Percentiles rank a stretch among this genome's conserved stretches.
These are phyloP conservation scores for Lactarius sanguifluus DNA, from an alignment of 768 basidiomycete genomes.

Conservation along the genomic window DNA sequence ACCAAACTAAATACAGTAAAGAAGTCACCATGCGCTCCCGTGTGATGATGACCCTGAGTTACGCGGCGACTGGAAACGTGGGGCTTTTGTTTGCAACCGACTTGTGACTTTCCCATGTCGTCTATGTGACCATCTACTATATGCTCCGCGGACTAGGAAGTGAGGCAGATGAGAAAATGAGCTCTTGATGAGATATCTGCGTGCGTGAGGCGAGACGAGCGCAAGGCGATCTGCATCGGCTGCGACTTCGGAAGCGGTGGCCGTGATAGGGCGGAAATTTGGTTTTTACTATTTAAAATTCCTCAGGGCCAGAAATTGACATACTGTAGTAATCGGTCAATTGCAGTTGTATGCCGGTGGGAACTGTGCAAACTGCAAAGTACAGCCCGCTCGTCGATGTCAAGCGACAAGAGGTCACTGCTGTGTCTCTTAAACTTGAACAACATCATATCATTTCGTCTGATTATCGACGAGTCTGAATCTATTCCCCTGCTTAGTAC, in stretches of 20 bases:
- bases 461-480: neutral
- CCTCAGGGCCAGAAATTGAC: too few relatives aligned
- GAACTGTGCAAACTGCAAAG: too few relatives aligned
- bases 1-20: neutral
- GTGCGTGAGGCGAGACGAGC: neutral
- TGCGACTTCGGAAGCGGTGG: neutral
- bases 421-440: neutral
- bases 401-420: too few relatives aligned
- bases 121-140: neutral
- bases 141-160: neutral
- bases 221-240: neutral
- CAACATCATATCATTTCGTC: neutral
- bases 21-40: neutral
- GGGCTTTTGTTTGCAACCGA: neutral
- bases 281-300: too few relatives aligned
- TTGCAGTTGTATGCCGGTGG: too few relatives aligned
- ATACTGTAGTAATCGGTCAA: too few relatives aligned
- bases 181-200: neutral
- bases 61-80: neutral
- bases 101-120: neutral
- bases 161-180: neutral
- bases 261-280: too few relatives aligned
- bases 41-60: neutral
- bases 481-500: neutral
- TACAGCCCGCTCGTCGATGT: too few relatives aligned